phyloP scores from a whole-genome alignment of 805 yeast species.

The Ogataea zsoltii region DNA sequence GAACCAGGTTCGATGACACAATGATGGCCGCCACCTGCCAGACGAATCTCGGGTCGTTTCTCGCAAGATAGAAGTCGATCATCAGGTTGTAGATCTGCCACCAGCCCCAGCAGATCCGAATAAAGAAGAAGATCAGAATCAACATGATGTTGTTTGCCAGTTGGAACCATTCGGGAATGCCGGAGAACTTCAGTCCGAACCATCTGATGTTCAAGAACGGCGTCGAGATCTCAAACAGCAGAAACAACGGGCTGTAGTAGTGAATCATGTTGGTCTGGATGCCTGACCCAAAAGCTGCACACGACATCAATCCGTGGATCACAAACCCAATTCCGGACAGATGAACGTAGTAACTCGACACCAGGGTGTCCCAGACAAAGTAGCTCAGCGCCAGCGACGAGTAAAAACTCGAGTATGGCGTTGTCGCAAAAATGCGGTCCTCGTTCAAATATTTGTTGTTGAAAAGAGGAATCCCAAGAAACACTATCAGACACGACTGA shows the following conservation, averaged over 20 bases:
- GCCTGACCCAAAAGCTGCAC: slow-evolving; percentile 32
- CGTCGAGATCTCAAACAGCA: slow-evolving; percentile 39
- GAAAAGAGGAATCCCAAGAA: slow-evolving; percentile 32
- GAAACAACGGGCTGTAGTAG: slow-evolving; percentile 36
- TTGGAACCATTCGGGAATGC: slow-evolving; percentile 30
- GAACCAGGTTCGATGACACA: slow-evolving; percentile 33
- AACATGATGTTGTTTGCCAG: slow-evolving; percentile 36
- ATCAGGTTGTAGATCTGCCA: slow-evolving; percentile 33
- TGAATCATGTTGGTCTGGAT: slow-evolving; percentile 30
- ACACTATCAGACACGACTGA: slow-evolving; percentile 34
- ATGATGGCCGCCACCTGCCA: slow-evolving; percentile 28
- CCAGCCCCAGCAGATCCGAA: slow-evolving; percentile 42
- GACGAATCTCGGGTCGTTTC: slow-evolving; percentile 32
- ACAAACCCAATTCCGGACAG: slow-evolving; percentile 38
- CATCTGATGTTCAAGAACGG: slow-evolving; percentile 40
- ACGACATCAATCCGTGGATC: slow-evolving; percentile 38
- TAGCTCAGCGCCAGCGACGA: slow-evolving; percentile 34
- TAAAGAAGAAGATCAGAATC: slow-evolving; percentile 35
- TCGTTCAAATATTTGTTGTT: slow-evolving; percentile 27
- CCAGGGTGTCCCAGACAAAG: slow-evolving; percentile 38
- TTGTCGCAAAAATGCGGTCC: slow-evolving; percentile 35
- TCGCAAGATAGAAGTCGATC: slow-evolving; percentile 29
- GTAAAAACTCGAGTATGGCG: slow-evolving; percentile 36
- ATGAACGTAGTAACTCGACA: slow-evolving; percentile 29
- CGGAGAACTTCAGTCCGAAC: slow-evolving; percentile 36